Conservation (phyloP, 371 early-diverging fungal genomes). For the Mucor sp. region DNA sequence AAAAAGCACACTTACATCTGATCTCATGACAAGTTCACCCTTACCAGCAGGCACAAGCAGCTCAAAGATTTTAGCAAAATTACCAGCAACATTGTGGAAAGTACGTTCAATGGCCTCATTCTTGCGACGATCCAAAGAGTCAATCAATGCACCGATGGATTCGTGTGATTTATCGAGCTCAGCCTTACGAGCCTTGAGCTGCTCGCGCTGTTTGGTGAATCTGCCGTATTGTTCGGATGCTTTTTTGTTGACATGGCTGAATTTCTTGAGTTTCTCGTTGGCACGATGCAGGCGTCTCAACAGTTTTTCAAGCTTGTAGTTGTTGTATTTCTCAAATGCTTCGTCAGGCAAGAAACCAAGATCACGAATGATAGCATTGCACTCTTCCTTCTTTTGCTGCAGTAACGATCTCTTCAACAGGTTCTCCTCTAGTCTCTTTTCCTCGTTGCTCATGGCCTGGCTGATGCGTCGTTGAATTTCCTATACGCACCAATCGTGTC, state of each 20-base stretch:
- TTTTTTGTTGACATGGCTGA: conserved; percentile 96
- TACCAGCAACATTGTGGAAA: conserved; percentile 87
- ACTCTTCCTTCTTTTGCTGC: conserved; percentile 86
- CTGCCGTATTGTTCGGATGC: conserved; percentile 95
- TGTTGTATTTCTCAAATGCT: conserved; percentile 77
- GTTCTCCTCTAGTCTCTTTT: conserved; percentile 75
- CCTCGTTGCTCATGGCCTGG: conserved; percentile 40
- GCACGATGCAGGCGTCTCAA: conserved; percentile 76
- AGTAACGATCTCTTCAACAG: conserved; percentile 76
- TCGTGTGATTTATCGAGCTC: conserved; percentile 82
- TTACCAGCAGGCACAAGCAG: conserved; percentile 90
- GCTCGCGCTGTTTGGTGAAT: conserved; percentile 90
- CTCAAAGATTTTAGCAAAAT: conserved; percentile 89
- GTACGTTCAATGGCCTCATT: conserved; percentile 97
- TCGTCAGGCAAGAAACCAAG: conserved; percentile 97
- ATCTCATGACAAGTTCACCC: conserved; percentile 85
- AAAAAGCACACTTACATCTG: conserved; percentile 49
- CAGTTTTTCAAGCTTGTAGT: conserved; percentile 54
- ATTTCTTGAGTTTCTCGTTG: conserved; percentile 86
- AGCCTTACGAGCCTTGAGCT: conserved; percentile 75
- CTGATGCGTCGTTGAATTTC: conserved; percentile 22
- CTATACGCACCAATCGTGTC: conserved; percentile 13
- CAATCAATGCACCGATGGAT: conserved; percentile 86
- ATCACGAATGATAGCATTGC: conserved; percentile 86
- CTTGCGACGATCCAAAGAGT: conserved; percentile 91